A percentile compares a stretch with the other conserved stretches of the same genome.
Conservation (phyloP, 345 rosid genomes). For the Cardamine chenopodiifolia region DNA sequence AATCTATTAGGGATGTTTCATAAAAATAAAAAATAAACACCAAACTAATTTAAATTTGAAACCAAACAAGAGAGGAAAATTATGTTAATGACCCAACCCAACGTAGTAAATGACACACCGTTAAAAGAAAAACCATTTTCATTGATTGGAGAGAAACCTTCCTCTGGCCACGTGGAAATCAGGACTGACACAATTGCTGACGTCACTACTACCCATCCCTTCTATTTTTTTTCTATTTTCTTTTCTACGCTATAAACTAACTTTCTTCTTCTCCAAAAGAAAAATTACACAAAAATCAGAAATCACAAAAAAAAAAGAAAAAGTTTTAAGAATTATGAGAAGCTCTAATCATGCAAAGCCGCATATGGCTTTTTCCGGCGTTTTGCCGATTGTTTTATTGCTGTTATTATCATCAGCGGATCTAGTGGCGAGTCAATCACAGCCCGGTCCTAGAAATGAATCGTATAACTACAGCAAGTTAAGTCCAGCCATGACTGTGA, state of each 20-base stretch:
- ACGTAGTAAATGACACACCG: neutral
- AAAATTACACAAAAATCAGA: neutral
- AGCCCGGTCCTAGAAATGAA: slow-evolving; percentile 12
- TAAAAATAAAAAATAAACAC: neutral
- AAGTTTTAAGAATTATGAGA: slow-evolving; percentile 14
- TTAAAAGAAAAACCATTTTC: neutral
- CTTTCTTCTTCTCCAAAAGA: slow-evolving; percentile 4
- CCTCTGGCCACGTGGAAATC: slow-evolving; percentile 39
- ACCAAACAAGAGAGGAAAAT: neutral
- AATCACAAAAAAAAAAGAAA: neutral
- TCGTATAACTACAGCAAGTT: slow-evolving; percentile 45
- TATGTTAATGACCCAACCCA: neutral
- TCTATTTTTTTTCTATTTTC: slow-evolving; percentile 17
- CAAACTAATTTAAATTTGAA: neutral
- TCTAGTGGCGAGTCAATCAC: slow-evolving; percentile 36
- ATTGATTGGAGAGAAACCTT: neutral
- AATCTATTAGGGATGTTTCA: neutral
- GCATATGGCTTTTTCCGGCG: slow-evolving; percentile 30
- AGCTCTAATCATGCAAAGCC: slow-evolving; percentile 8
- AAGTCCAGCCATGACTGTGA: slow-evolving; percentile 81
- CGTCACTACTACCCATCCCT: slow-evolving; percentile 28
- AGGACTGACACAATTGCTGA: slow-evolving; percentile 37
- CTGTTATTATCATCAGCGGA: slow-evolving; percentile 24
- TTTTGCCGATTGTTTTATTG: slow-evolving; percentile 28
- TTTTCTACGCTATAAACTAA: slow-evolving; percentile 30